Evolutionary conservation across 805 yeast species (phyloP).

Genomic region (Schizosaccharomyces cryophilus): DNA sequence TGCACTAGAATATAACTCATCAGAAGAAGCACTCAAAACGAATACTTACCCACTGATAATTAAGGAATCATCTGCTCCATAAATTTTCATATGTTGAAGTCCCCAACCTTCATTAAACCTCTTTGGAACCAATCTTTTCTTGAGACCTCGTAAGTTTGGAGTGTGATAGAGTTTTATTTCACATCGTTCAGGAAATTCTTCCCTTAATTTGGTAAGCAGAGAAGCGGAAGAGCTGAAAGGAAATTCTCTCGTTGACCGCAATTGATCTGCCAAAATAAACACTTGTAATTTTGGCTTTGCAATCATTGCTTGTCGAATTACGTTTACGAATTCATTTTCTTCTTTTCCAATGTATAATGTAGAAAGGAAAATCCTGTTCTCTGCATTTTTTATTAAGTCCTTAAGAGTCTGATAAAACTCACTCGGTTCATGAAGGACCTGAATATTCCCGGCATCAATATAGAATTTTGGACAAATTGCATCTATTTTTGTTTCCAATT

Average conservation of each 20-base stretch:
- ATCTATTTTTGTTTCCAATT: neutral
- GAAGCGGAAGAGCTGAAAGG: slow-evolving; percentile 61
- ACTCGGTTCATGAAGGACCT: slow-evolving; percentile 37
- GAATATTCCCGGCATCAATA: slow-evolving; percentile 20
- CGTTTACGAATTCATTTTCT: slow-evolving; percentile 49
- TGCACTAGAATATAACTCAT: slow-evolving; percentile 19
- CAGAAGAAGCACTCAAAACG: neutral
- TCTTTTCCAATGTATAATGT: slow-evolving; percentile 68
- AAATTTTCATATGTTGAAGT: slow-evolving; percentile 88
- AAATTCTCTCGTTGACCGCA: slow-evolving; percentile 81
- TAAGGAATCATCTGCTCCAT: slow-evolving; percentile 81
- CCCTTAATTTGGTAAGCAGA: slow-evolving; percentile 39
- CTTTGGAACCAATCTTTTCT: slow-evolving; percentile 42
- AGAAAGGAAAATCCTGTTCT: slow-evolving; percentile 49
- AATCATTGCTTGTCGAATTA: slow-evolving; percentile 34
- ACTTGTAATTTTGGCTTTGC: slow-evolving; percentile 39
- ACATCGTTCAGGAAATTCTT: slow-evolving; percentile 36
- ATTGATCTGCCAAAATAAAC: slow-evolving; percentile 56
- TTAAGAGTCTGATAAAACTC: slow-evolving; percentile 47
- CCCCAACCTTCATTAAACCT: slow-evolving; percentile 81
- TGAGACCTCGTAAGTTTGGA: slow-evolving; percentile 52
- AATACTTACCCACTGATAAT: slow-evolving; percentile 38
- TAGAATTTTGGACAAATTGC: slow-evolving; percentile 8
- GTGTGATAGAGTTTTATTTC: slow-evolving; percentile 72
- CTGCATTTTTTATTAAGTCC: slow-evolving; percentile 34